A percentile compares a stretch with the other conserved stretches of the same genome.
Evolutionary conservation across 176 grass and related monocot genomes (phyloP).

Genomic region (Lolium rigidum): DNA sequence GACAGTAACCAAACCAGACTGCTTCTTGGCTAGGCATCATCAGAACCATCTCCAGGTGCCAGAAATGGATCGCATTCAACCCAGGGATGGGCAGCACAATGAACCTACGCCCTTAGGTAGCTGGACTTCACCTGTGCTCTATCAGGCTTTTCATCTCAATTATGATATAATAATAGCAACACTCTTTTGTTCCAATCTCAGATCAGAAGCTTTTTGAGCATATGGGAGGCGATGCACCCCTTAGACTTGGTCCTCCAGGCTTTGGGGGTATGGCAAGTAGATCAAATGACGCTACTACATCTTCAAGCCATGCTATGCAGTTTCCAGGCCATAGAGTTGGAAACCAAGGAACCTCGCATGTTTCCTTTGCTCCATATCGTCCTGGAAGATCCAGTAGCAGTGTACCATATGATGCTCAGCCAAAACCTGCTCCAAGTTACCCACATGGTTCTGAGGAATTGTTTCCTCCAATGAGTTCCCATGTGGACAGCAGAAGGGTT

Average conservation of each 20-base stretch:
- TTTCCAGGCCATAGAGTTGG: conserved; percentile 29
- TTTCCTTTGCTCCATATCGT: conserved; percentile 41
- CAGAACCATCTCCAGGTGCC: conserved; percentile 33
- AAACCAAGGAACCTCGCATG: conserved; percentile 35
- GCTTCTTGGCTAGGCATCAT: conserved; percentile 38
- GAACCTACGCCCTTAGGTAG: conserved; percentile 53
- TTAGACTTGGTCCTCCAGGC: conserved; percentile 45
- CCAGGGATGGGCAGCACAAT: conserved; percentile 33
- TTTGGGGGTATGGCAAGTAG: conserved; percentile 28
- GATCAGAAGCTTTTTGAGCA: conserved; percentile 53
- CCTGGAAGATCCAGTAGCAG: conserved; percentile 35
- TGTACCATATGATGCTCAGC: conserved; percentile 28
- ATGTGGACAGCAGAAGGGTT: conserved; percentile 44
- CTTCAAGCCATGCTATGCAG: conserved; percentile 33
- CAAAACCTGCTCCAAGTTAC: conserved; percentile 37
- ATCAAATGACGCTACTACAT: conserved; percentile 45
- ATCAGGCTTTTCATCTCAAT: conserved; percentile 14
- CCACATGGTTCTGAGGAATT: conserved; percentile 38
- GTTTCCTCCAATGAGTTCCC: conserved; percentile 35
- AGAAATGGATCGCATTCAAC: conserved; percentile 51
- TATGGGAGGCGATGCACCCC: conserved; percentile 30
- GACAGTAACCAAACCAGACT: neutral
- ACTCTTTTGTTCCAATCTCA: conserved; percentile 38
- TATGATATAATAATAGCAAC: conserved; percentile 11
- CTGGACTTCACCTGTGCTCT: neutral